These are phyloP conservation scores for Capniomyces stellatus DNA, from an alignment of 371 early-diverging fungal genomes.

Conservation along the genomic window DNA sequence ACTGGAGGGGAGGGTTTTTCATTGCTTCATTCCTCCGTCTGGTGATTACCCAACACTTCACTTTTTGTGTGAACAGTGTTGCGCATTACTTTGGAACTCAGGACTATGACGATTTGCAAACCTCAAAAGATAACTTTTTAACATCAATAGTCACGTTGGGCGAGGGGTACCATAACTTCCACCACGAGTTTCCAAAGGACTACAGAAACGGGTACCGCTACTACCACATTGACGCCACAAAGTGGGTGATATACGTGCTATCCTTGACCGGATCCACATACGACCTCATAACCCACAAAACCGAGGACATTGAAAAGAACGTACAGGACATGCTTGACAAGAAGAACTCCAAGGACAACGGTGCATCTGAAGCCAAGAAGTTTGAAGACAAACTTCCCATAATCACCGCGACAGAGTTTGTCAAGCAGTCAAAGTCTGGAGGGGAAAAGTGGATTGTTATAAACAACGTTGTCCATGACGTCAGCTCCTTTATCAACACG, in stretches of 20 bases:
- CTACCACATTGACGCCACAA: conserved; percentile 89
- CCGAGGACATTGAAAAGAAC: conserved; percentile 78
- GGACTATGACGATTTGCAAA: conserved; percentile 59
- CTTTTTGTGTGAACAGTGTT: conserved; percentile 85
- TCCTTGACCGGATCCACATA: conserved; percentile 61
- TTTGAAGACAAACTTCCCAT: conserved; percentile 51
- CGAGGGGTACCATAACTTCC: conserved; percentile 81
- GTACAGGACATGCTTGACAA: conserved; percentile 63
- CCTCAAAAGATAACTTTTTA: conserved; percentile 61
- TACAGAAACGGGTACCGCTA: conserved; percentile 82
- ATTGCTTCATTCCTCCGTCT: conserved; percentile 62
- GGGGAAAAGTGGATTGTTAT: conserved; percentile 65
- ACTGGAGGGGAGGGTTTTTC: conserved; percentile 77
- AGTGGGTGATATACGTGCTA: conserved; percentile 62
- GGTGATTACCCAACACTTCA: conserved; percentile 74
- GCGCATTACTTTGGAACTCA: conserved; percentile 66
- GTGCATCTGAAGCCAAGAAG: conserved; percentile 51
- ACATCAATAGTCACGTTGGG: conserved; percentile 65
- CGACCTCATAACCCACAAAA: conserved; percentile 70
- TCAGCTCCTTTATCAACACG: conserved; percentile 64
- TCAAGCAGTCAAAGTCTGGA: conserved; percentile 33
- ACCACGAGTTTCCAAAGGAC: conserved; percentile 90
- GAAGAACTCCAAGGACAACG: conserved; percentile 39
- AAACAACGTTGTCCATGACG: conserved; percentile 77
- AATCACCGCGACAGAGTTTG: conserved; percentile 56